Percentiles rank a stretch among this genome's conserved stretches.
phyloP scores from a whole-genome alignment of 768 basidiomycete genomes.

The Tremella mesenterica region DNA sequence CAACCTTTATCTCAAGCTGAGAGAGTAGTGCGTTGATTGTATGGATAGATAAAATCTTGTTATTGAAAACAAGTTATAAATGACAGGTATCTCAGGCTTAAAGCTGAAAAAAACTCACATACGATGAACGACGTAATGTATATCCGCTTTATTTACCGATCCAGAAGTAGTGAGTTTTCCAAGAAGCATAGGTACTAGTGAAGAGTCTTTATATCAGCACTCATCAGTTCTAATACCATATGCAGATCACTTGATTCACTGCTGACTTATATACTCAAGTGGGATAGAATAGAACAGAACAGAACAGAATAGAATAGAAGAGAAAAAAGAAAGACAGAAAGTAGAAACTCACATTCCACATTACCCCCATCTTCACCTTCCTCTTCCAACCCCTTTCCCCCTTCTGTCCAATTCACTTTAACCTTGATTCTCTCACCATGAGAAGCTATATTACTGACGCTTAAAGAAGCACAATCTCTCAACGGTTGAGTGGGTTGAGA shows the following conservation, averaged over 20 bases:
- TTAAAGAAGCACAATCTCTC: conserved; percentile 22
- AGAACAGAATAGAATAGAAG: too few relatives aligned
- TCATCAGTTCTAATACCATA: conserved; percentile 23
- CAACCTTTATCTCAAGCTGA: too few relatives aligned
- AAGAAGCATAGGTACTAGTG: conserved; percentile 35
- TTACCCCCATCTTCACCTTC: conserved; percentile 36
- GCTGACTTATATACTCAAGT: neutral
- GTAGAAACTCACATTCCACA: conserved; percentile 34
- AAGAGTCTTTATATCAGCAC: too few relatives aligned
- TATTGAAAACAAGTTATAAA: too few relatives aligned
- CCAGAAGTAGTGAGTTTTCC: conserved; percentile 24
- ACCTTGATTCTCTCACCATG: conserved; percentile 47
- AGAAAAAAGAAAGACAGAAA: too few relatives aligned
- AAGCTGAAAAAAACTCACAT: conserved; percentile 45
- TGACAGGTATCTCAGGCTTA: too few relatives aligned
- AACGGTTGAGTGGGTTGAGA: conserved; percentile 16
- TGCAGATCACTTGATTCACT: neutral
- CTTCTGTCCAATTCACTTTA: conserved; percentile 32
- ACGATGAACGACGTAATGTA: conserved; percentile 44
- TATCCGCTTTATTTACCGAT: conserved; percentile 35
- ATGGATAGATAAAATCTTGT: too few relatives aligned
- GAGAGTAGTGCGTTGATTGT: too few relatives aligned
- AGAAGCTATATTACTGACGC: conserved; percentile 35
- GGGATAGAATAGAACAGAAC: neutral
- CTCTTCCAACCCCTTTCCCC: conserved; percentile 18